Evolutionary conservation across 139 green algal genomes (phyloP).

Genomic region (Chlamydomonas incerta): DNA sequence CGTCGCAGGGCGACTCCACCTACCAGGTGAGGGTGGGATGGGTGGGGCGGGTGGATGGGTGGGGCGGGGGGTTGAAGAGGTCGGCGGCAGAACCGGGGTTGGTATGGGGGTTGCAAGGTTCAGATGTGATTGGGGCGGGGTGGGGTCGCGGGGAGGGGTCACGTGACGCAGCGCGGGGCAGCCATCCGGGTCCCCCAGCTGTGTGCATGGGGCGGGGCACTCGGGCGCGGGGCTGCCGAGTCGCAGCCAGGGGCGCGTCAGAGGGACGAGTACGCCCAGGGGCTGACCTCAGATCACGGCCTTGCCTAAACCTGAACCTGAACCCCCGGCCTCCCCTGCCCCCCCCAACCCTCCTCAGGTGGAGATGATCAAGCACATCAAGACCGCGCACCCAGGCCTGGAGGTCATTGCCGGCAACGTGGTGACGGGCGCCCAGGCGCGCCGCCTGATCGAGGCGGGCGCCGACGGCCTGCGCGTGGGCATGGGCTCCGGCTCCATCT

Average conservation of each 20-base stretch:
- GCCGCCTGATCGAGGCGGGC: constrained; percentile 86
- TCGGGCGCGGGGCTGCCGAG: too few relatives aligned
- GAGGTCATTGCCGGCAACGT: constrained; percentile 98
- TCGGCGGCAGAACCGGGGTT: not conserved
- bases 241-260: too few relatives aligned
- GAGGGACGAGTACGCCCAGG: too few relatives aligned
- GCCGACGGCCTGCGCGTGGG: constrained; percentile 94
- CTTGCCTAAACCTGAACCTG: too few relatives aligned
- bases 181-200: too few relatives aligned
- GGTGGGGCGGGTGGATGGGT: not conserved
- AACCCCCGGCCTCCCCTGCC: too few relatives aligned
- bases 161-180: too few relatives aligned
- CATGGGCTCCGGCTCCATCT: constrained; percentile 99
- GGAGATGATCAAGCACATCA: constrained; percentile 94
- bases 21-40: constrained; percentile 72
- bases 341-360: constrained; percentile 50
- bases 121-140: too few relatives aligned
- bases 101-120: too few relatives aligned
- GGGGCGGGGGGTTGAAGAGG: not conserved
- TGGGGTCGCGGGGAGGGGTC: too few relatives aligned
- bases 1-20: constrained; percentile 88
- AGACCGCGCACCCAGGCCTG: constrained; percentile 86
- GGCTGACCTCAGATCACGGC: too few relatives aligned
- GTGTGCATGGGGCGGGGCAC: too few relatives aligned
- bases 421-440: constrained; percentile 81